phyloP scores from a whole-genome alignment of 2,329 filamentous ascomycete genomes.

The Magnaporthales sp. region DNA sequence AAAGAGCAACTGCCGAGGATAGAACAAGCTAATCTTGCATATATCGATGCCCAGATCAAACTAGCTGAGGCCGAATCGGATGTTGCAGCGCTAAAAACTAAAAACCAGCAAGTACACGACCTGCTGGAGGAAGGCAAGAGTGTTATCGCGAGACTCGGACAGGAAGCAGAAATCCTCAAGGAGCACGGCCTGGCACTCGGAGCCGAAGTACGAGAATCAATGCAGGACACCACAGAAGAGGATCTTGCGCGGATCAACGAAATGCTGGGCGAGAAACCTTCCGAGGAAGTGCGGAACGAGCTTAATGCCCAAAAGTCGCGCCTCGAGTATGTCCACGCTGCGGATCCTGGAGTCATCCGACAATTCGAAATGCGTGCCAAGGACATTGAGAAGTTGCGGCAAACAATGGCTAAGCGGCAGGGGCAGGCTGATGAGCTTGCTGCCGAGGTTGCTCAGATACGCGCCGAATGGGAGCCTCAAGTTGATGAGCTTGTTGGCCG shows the following conservation, averaged over 20 bases:
- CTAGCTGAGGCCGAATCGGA: constrained; percentile 80
- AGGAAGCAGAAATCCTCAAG: constrained; percentile 13
- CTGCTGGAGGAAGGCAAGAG: constrained; percentile 28
- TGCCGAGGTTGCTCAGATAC: constrained; percentile 54
- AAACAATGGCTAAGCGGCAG: constrained; percentile 45
- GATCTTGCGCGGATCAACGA: constrained; percentile 32
- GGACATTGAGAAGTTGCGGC: constrained; percentile 58
- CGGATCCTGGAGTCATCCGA: constrained; percentile 64
- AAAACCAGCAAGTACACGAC: constrained; percentile 51
- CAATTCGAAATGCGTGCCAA: constrained; percentile 67
- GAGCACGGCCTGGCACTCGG: neutral
- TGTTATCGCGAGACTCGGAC: constrained; percentile 25
- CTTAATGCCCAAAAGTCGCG: constrained; percentile 66
- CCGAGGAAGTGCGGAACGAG: constrained; percentile 61
- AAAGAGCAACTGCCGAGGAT: neutral
- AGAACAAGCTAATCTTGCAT: neutral
- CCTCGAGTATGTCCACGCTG: constrained; percentile 71
- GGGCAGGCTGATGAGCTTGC: constrained; percentile 45
- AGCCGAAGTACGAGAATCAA: constrained; percentile 18
- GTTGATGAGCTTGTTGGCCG: constrained; percentile 68
- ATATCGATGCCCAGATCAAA: constrained; percentile 24
- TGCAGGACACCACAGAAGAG: constrained; percentile 28
- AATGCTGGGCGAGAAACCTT: constrained; percentile 38
- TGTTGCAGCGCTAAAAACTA: constrained; percentile 54
- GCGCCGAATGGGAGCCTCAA: constrained; percentile 70